Evolutionary conservation across 495 filamentous ascomycete species (phyloP), one percentile per base, ranked within the genome.

Genomic region (Xylaria bambusicola): DNA sequence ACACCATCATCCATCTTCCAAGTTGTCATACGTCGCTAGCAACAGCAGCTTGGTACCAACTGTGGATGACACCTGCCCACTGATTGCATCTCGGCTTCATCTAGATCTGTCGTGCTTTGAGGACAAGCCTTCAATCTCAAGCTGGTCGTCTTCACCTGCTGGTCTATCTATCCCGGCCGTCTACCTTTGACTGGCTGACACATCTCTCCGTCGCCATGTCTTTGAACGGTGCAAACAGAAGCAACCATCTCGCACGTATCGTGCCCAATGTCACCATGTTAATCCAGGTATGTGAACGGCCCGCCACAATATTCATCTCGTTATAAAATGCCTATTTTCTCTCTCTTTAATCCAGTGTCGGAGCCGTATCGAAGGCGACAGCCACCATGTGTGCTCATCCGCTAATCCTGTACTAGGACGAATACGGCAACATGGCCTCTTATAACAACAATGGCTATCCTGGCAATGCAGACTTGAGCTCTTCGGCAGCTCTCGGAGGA

Each of bases 211-310:
- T 24, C 52, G 15, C 24, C 44, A 49, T 56, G 44, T 18, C 42
- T 46, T 12, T 56, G 26, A 23, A 56, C 35, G 56, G 41, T 23
- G 56, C 51, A 54, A 45, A 57, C 54, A 48, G 41, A 29, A 15
- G 45, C 48, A 27, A 49, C 33, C 60, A 62, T 17, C 27, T 58
- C 12, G 44, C 42, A 26, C 56, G 61, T 8, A 52, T 66, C 52
- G 36, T 69, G 5, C 66, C 66, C 6, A 59, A 69, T 23, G 41
- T 59, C 9, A 35, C 49, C 9, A 54, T 53, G 27, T 50, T 69
- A 29, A 61, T 64, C 51, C 61, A 56, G 29, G 66, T 67, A 55
- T 45, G 61, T 49, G 15, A 23, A 33, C 20, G 15, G 27, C 2
- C 31, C 20, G 21, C 13, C 20, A 35, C 38, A n/a, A n/a, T n/a